phyloP scores from a whole-genome alignment of 805 yeast species.

The Metschnikowia sp. region DNA sequence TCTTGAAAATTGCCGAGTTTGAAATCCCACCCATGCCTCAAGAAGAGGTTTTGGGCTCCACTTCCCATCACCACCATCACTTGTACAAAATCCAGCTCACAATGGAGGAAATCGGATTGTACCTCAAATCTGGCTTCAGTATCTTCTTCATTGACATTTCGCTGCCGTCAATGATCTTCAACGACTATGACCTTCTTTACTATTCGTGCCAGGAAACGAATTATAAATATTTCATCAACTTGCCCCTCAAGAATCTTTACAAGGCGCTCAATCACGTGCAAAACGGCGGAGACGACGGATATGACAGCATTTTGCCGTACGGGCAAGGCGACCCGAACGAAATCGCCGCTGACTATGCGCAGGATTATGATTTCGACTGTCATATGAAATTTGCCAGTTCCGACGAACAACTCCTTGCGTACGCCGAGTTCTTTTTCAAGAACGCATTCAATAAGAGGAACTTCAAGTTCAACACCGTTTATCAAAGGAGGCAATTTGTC shows the following conservation, averaged over 20 bases:
- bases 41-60: not conserved
- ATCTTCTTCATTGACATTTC: constrained; percentile 44
- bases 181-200: constrained; percentile 42
- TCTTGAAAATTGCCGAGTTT: constrained; percentile 52
- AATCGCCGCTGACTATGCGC: constrained; percentile 19
- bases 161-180: constrained; percentile 38
- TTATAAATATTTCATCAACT: constrained; percentile 41
- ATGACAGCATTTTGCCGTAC: constrained; percentile 8
- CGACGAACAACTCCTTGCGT: constrained; percentile 23
- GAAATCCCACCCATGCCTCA: constrained; percentile 21
- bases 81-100: constrained; percentile 38
- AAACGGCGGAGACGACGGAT: constrained; percentile 22
- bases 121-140: constrained; percentile 49
- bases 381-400: constrained; percentile 1
- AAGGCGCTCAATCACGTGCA: constrained; percentile 42
- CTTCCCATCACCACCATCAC: constrained; percentile 17
- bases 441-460: constrained; percentile 28
- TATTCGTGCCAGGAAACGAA: constrained; percentile 40
- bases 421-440: constrained; percentile 35
- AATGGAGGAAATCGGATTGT: constrained; percentile 57
- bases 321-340: constrained; percentile 19
- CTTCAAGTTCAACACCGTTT: constrained; percentile 40
- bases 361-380: constrained; percentile 7
- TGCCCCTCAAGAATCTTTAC: constrained; percentile 45
- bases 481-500: constrained; percentile 40